Base-by-base conservation (phyloP, 805 yeast genomes). In the Vanderwaltozyma verrucispora region DNA sequence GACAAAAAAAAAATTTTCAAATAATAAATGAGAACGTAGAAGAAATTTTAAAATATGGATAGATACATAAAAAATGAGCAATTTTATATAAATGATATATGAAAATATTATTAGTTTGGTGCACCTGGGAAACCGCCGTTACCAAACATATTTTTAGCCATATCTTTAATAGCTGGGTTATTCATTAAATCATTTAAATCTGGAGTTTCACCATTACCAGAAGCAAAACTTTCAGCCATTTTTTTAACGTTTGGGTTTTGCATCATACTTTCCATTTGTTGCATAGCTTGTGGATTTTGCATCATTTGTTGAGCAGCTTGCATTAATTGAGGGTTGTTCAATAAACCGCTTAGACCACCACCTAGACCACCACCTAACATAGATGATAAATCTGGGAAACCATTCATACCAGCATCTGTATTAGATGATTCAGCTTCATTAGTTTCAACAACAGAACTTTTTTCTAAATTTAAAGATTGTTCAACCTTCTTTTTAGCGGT, bases 311-410 rank as follows among this genome's bases (percentile, higher is more conserved):
- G 88, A 31, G 95, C 95, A 59, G 87, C 87, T 60, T 80, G 82
- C 80, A 80, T 80, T 43, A 89, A 61, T 62, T 80, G 89, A n/a
- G 98, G 98, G 62, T 88, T 87, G 62, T 72, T 77, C 79, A 88
- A 71, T 65, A 88, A 60, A 23, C 77, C 74, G 33, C 75, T 67
- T 39, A 86, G 66, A 46, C 88, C 89, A 26, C 74, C 73, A 38
- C 74, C 75, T 34, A 66, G 61, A 20, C 56, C 67, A 47, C 86
- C 66, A 28, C 84, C 85, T 44, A 81, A 67, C 77, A 80, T 58
- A 25, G 72, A 68, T n/a, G 86, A 62, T 20, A 85, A 60, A 51
- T 84, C 95, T 28, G 94, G 94, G 57, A 82, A 50, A 1, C 92
- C 94, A 31, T 63, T 59, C 37, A 53, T 49, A 39, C 54, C 54